Percentiles rank a stretch among this genome's conserved stretches.
phyloP scores from a whole-genome alignment of 306 rosid genomes.

The Casuarina glauca region DNA sequence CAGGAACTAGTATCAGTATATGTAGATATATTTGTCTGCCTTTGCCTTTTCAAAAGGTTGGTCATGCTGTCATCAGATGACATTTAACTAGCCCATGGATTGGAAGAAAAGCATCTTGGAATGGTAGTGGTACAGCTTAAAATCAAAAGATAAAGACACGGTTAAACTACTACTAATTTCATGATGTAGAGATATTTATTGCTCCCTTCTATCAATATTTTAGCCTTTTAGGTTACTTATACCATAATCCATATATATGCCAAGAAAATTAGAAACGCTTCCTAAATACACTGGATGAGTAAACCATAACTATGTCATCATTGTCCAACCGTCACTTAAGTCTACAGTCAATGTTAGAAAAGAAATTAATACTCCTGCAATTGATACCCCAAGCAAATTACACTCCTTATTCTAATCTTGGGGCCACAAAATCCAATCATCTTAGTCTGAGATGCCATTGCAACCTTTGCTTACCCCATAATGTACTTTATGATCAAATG shows the following conservation, averaged over 20 bases:
- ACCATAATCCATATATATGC: not conserved
- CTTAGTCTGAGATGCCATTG: not conserved
- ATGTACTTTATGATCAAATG: not conserved
- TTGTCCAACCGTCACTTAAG: not conserved
- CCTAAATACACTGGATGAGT: not conserved
- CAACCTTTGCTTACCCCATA: not conserved
- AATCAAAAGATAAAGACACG: not conserved
- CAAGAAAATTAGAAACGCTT: not conserved
- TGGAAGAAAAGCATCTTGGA: slow-evolving; percentile 5
- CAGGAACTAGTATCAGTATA: not conserved
- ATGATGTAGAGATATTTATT: not conserved
- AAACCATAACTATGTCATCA: not conserved
- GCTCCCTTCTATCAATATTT: not conserved
- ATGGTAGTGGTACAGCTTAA: not conserved
- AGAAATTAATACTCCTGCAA: not conserved
- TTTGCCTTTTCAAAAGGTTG: not conserved
- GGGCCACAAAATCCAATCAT: not conserved
- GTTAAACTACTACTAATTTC: not conserved
- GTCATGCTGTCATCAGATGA: not conserved
- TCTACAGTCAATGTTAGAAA: not conserved
- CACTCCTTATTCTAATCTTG: not conserved
- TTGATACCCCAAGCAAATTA: not conserved
- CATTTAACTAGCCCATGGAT: not conserved
- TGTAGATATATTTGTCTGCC: not conserved
- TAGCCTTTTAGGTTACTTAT: not conserved